Percentiles rank a stretch among this genome's conserved stretches.
phyloP scores from a whole-genome alignment of 805 yeast genomes.

The Wickerhamiella sorbophila region DNA sequence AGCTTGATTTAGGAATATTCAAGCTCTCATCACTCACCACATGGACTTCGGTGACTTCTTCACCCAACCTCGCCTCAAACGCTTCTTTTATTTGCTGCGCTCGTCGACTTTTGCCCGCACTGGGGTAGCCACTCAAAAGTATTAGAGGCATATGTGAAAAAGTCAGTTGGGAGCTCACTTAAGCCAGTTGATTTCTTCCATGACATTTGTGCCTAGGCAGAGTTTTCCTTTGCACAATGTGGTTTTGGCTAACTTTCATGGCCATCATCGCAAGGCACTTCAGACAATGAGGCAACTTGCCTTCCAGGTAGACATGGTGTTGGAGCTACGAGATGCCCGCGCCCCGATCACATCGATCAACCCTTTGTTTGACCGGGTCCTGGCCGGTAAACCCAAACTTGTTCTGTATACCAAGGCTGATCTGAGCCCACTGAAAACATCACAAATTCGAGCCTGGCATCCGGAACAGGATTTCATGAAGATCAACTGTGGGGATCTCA shows the following conservation, averaged over 20 bases:
- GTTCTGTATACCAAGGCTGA: constrained; percentile 71
- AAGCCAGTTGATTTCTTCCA: not conserved
- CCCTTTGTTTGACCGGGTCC: constrained; percentile 54
- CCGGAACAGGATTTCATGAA: constrained; percentile 34
- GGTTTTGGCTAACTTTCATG: constrained; percentile 66
- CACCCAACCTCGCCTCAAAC: constrained; percentile 34
- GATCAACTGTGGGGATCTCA: constrained; percentile 41
- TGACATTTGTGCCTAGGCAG: constrained; percentile 37
- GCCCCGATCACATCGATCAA: constrained; percentile 82
- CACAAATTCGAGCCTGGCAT: constrained; percentile 37
- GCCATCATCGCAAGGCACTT: constrained; percentile 77
- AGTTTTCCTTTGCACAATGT: constrained; percentile 63
- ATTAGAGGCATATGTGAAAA: constrained; percentile 64
- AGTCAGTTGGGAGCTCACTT: no score
- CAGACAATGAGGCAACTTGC: constrained; percentile 49
- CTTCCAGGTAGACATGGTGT: constrained; percentile 65
- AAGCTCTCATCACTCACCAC: constrained; percentile 66
- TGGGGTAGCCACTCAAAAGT: constrained; percentile 71
- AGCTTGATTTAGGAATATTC: constrained; percentile 54
- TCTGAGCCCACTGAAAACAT: constrained; percentile 33
- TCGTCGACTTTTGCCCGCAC: constrained; percentile 68
- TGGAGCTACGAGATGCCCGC: constrained; percentile 78
- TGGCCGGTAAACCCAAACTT: constrained; percentile 40
- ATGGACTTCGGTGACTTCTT: constrained; percentile 42
- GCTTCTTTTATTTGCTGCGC: constrained; percentile 40